Base-by-base conservation (phyloP, 2,329 filamentous ascomycete genomes). In the Aspergillus aculeatus region DNA sequence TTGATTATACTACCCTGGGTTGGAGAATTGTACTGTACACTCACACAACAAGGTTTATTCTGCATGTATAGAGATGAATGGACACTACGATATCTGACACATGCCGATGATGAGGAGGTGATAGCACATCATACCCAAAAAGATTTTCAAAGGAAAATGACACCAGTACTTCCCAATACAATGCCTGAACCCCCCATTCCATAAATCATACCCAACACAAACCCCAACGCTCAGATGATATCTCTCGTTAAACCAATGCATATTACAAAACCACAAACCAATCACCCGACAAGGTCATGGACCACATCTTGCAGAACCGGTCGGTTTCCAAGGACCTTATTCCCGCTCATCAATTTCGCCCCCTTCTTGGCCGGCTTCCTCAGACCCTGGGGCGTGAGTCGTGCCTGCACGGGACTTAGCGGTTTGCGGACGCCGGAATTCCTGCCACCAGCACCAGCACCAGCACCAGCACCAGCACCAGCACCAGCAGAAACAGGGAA, bases 271-370 rank as follows among this genome's bases (percentile, higher is more conserved):
- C 60, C 31, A 52, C 26, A 32, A n/a, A 51, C 48, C 49, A 26
- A 62, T 26, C 51, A 77, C 23, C 71, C 74, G 61, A 71, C 61
- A 65, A 78, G 62, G 56, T 92, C 90, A 76, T 95, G 91, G 67
- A 92, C 80, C 64, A 96, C 87, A 80, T 94, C 89, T 71, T 85
- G 84, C 70, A 93, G 81, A 57, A 96, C 82, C 38, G 86, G 84
- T 68, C 86, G 86, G 38, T 84, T 86, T 60, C 85, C 87, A 65
- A 92, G 74, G 60, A 94, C 77, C 32, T 83, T 78, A 21, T 66
- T 71, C n/a, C 75, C 70, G 65, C 76, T 78, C 58, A 80, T 70
- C 11, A 78, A 81, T 64, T 83, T 84, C 54, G 83, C 83, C 0
- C 87, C 86, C 50, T 86, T 81, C 68, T 84, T 87, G 64, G 80